Base-by-base conservation (phyloP, 306 rosid species). In the Castanea mollissima region DNA sequence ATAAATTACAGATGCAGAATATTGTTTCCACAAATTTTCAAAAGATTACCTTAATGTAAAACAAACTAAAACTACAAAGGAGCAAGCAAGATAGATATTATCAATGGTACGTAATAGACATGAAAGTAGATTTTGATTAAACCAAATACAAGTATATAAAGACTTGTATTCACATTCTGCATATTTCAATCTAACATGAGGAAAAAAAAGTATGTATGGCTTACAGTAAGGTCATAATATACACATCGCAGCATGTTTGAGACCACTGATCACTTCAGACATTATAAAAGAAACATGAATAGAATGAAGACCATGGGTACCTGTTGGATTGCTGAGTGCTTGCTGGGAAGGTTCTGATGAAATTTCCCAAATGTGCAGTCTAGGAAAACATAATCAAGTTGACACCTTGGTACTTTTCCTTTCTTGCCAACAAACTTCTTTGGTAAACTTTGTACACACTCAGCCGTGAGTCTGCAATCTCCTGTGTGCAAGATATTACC, bases 401-500 rank as follows among this genome's bases (percentile, higher is more conserved):
- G 88, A 82, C 83, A 89, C 0, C 41, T 71, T 1, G 95, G 93
- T 60, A 80, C 80, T 78, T 81, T 82, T 20, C 90, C 97, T 59
- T 84, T 86, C 92, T 67, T 88, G 51, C 94, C 89, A 71, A 89
- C 82, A 83, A 87, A 91, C 71, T 87, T 90, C 20, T 85, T 88
- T 2, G 97, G 94, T 49, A 93, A 81, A 64, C 72, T 85, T 52
- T 75, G 87, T 59, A 93, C 78, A 84, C 94, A 93, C 79, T 91
- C 94, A 10, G 81, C 85, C 5, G 85, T 87, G 20, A 93, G 93
- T 79, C 98, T 88, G 88, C 98, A 93, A 83, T 91, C 98, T 62
- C 98, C 98, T 0, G 93, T 89, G 82, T 93, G 97, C 51, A 93
- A 84, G 35, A 93, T 83, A 69, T 88, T 87, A 34, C 98, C 92